Evolutionary conservation across 768 basidiomycete genomes (phyloP).

Genomic region (Tulasnella sp.): DNA sequence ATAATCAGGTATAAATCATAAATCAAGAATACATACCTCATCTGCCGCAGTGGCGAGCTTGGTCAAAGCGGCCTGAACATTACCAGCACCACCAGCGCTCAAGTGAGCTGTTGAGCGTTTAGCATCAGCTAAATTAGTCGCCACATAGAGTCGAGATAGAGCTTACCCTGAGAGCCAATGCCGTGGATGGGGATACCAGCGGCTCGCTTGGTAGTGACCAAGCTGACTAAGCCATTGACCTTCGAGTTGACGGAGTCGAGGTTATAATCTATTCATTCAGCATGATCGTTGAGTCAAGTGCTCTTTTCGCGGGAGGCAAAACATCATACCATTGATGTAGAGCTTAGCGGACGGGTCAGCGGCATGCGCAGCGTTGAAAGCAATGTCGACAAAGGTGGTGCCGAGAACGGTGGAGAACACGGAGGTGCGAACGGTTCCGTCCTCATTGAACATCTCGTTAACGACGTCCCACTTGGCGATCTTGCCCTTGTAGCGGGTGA

Average conservation of each 20-base stretch:
- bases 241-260: conserved; percentile 19
- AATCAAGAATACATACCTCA: neutral
- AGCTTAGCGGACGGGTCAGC: conserved; percentile 45
- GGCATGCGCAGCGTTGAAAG: conserved; percentile 50
- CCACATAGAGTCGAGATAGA: neutral
- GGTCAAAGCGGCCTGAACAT: neutral
- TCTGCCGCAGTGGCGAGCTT: neutral
- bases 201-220: neutral
- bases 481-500: conserved; percentile 28
- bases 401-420: conserved; percentile 46
- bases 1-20: neutral
- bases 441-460: conserved; percentile 51
- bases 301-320: neutral
- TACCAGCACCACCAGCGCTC: conserved; percentile 5
- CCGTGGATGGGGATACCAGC: conserved; percentile 21
- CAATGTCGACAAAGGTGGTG: conserved; percentile 47
- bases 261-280: neutral
- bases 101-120: conserved; percentile 11
- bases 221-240: conserved; percentile 5
- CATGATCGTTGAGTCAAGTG: no score
- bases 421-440: conserved; percentile 46
- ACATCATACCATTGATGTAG: conserved; percentile 4
- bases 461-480: conserved; percentile 24
- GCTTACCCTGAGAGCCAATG: conserved; percentile 13
- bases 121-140: no score